Conservation (phyloP, 768 basidiomycete species). For the Podaxis sp. region DNA sequence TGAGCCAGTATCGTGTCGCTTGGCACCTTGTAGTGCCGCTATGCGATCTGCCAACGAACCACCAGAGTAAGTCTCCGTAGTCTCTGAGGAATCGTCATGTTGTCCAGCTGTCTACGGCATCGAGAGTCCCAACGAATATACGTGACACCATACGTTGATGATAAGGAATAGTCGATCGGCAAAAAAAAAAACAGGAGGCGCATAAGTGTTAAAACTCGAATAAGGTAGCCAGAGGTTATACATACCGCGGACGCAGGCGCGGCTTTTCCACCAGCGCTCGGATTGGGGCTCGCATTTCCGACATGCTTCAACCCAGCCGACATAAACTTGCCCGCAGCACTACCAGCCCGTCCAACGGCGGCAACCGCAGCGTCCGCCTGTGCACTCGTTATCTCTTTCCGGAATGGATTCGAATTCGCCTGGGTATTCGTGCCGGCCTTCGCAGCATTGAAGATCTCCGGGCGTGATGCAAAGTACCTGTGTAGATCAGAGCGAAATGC, state of each 20-base stretch:
- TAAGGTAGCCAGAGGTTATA: background rate
- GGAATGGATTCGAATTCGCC: slow-evolving; percentile 22
- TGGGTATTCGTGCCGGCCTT: slow-evolving; percentile 13
- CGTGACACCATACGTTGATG: background rate
- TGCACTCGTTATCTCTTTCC: slow-evolving; percentile 19
- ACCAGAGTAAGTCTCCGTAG: slow-evolving; percentile 1
- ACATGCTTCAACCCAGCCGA: slow-evolving; percentile 41
- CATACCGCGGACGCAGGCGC: background rate
- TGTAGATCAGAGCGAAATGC: background rate
- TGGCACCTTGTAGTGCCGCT: slow-evolving; percentile 14
- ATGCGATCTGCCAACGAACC: slow-evolving; percentile 16
- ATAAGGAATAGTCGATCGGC: background rate
- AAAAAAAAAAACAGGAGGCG: background rate
- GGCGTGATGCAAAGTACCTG: slow-evolving; percentile 75
- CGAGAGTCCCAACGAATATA: background rate
- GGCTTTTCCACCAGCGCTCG: background rate
- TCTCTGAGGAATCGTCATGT: background rate
- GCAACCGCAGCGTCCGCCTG: slow-evolving; percentile 22
- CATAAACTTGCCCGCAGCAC: slow-evolving; percentile 37
- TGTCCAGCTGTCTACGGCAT: slow-evolving; percentile 5
- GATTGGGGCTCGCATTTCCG: slow-evolving; percentile 14
- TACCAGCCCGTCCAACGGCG: slow-evolving; percentile 23
- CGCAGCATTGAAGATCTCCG: slow-evolving; percentile 52
- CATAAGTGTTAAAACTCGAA: background rate
- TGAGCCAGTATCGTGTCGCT: slow-evolving; percentile 10